Evolutionary conservation across 2,329 filamentous ascomycete genomes (phyloP).

Genomic region (Phyllosticta citribraziliensis): DNA sequence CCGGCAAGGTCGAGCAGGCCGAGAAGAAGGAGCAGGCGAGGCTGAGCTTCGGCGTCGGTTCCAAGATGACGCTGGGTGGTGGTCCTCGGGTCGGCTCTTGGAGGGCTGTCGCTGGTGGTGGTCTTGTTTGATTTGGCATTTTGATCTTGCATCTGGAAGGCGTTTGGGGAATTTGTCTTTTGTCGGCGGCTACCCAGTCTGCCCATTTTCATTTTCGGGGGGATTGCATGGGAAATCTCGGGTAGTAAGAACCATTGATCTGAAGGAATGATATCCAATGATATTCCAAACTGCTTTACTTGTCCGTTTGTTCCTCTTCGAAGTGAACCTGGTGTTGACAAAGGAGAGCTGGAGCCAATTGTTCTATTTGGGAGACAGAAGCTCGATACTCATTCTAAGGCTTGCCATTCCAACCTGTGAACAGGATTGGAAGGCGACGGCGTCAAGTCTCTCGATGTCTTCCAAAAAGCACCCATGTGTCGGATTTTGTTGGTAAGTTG

Average conservation of each 20-base stretch:
- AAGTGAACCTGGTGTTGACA: background rate
- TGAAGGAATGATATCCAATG: background rate
- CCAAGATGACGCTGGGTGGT: slow-evolving; percentile 1
- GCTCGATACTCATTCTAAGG: too few relatives aligned
- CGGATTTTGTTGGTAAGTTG: background rate
- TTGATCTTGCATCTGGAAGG: background rate
- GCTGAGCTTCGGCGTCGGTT: background rate
- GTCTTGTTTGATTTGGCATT: background rate
- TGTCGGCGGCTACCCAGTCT: background rate
- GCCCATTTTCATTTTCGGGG: background rate
- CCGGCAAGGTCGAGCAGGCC: slow-evolving; percentile 17
- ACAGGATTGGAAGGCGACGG: too few relatives aligned
- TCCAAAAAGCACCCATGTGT: background rate
- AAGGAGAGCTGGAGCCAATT: too few relatives aligned
- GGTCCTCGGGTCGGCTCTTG: background rate
- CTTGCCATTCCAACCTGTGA: too few relatives aligned
- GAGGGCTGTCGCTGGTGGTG: slow-evolving; percentile 4
- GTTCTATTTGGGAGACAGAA: too few relatives aligned
- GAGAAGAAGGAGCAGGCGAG: background rate
- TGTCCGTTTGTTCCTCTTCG: background rate
- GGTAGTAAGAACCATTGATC: background rate
- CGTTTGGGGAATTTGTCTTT: background rate
- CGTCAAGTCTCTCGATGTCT: background rate
- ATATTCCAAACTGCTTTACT: background rate
- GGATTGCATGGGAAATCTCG: background rate